These are phyloP conservation scores for Fusarium camptoceras DNA, from an alignment of 2,329 filamentous ascomycete genomes.

Conservation along the genomic window DNA sequence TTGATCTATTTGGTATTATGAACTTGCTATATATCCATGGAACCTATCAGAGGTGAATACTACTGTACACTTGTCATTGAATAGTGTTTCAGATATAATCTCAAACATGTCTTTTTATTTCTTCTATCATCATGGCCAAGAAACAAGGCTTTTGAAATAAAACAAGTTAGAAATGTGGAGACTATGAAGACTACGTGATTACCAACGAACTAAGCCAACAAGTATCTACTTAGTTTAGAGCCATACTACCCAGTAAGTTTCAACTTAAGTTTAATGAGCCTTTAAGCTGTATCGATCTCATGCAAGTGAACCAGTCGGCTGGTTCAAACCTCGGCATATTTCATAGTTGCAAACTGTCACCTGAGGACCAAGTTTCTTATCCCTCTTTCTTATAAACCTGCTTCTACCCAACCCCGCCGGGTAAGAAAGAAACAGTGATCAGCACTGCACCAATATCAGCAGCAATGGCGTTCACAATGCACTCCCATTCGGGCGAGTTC, in stretches of 20 bases:
- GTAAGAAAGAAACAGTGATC: background rate
- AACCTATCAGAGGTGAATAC: background rate
- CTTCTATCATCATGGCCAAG: background rate
- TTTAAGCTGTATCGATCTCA: slow-evolving; percentile 3
- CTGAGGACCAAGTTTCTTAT: background rate
- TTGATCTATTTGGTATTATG: background rate
- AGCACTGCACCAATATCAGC: background rate
- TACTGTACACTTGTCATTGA: background rate
- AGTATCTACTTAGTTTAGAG: slow-evolving; percentile 19
- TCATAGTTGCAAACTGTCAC: background rate
- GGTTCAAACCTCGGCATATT: background rate
- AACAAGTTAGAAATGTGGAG: slow-evolving; percentile 26
- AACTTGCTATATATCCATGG: background rate
- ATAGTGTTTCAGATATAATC: background rate
- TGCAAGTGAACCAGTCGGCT: slow-evolving; percentile 2
- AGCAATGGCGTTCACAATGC: slow-evolving; percentile 94
- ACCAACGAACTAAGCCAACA: background rate
- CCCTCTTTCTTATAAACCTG: background rate
- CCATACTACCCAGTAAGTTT: slow-evolving; percentile 3
- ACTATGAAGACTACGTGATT: slow-evolving; percentile 1
- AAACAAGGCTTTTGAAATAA: background rate
- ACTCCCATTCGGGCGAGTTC: slow-evolving; percentile 98
- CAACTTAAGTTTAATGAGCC: slow-evolving; percentile 11
- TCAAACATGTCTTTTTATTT: background rate
- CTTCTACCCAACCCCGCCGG: background rate